Evolutionary conservation across 2,329 filamentous ascomycete genomes (phyloP).

Genomic region (Colletotrichum tropicicola): DNA sequence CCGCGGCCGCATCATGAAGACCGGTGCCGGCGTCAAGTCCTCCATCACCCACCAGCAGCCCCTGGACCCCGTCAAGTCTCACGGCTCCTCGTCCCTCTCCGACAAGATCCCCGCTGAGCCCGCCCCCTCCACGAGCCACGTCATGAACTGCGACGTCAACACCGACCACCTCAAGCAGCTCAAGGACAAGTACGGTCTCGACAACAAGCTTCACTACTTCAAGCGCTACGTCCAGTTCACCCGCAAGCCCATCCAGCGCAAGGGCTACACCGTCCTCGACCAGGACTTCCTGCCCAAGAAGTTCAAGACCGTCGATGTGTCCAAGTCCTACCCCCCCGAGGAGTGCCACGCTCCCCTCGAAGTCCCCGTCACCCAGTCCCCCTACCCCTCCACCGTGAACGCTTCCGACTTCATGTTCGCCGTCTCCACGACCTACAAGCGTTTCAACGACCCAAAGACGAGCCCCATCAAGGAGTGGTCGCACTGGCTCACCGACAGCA

Average conservation of each 20-base stretch:
- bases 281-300: constrained; percentile 56
- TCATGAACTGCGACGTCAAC: constrained; percentile 61
- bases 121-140: constrained; percentile 35
- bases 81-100: constrained; percentile 31
- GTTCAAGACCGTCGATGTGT: constrained; percentile 58
- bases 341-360: constrained; percentile 59
- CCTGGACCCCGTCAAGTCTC: constrained; percentile 30
- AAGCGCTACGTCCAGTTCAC: constrained; percentile 64
- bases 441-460: constrained; percentile 60
- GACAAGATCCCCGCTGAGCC: constrained; percentile 39
- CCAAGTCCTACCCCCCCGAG: constrained; percentile 49
- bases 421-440: constrained; percentile 65
- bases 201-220: constrained; percentile 62
- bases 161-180: constrained; percentile 53
- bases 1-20: constrained; percentile 49
- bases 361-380: constrained; percentile 59
- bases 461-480: constrained; percentile 67
- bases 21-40: constrained; percentile 45
- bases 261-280: constrained; percentile 59
- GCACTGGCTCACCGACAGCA: constrained; percentile 67
- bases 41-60: constrained; percentile 39
- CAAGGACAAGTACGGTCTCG: constrained; percentile 56
- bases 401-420: constrained; percentile 67
- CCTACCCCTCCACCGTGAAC: constrained; percentile 59
- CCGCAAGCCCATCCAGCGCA: constrained; percentile 57